phyloP scores from a whole-genome alignment of 805 yeast species.

The Spencermartinsiella europaea region DNA sequence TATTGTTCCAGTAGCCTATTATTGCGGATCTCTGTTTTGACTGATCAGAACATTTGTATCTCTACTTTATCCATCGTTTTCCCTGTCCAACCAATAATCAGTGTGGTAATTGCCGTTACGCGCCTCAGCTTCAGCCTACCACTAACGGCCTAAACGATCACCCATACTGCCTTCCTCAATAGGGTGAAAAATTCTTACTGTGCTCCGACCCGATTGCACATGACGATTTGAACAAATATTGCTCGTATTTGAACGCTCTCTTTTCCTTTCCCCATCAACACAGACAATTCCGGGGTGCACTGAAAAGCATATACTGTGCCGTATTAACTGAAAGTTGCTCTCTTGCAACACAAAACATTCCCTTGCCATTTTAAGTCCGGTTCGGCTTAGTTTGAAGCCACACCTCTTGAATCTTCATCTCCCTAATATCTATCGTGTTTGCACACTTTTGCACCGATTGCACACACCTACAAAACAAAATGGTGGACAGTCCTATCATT shows the following conservation, averaged over 20 bases:
- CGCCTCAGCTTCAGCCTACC: background rate
- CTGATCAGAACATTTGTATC: too few species aligned
- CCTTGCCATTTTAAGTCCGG: background rate
- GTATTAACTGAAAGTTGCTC: background rate
- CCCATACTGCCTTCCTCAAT: background rate
- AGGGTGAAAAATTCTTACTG: background rate
- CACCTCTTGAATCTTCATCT: background rate
- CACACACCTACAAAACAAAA: too few species aligned
- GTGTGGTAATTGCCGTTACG: background rate
- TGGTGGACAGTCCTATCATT: background rate
- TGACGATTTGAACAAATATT: background rate
- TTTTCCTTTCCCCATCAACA: background rate
- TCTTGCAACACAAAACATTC: background rate
- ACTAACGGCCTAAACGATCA: background rate
- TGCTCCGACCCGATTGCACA: background rate
- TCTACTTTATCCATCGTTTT: too few species aligned
- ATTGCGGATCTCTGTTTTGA: too few species aligned
- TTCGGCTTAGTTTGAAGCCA: background rate
- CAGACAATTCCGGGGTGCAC: background rate
- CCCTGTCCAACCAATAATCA: background rate
- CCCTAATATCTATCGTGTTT: background rate
- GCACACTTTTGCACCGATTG: too few species aligned
- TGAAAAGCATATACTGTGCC: too few species aligned
- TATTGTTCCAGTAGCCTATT: too few species aligned
- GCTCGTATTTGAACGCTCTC: background rate